Conservation (phyloP, 176 grass and related monocot species). For the Oryza glaberrima region DNA sequence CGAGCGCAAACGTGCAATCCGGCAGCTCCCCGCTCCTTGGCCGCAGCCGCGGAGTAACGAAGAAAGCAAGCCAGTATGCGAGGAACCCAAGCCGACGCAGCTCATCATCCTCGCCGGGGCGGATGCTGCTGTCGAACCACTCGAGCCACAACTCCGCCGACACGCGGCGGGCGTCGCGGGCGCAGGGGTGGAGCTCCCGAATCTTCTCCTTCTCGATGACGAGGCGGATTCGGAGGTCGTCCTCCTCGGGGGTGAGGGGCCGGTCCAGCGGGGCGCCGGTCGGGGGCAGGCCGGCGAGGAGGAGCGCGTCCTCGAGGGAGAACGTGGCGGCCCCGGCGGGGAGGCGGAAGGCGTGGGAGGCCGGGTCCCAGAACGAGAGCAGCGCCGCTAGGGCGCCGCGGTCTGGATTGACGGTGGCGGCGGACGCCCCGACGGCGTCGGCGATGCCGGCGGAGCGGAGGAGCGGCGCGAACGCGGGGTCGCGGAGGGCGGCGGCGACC, state of each 20-base stretch:
- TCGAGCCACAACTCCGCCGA: conserved; percentile 53
- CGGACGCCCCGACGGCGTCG: conserved; percentile 38
- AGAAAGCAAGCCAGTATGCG: conserved; percentile 60
- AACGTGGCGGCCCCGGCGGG: conserved; percentile 48
- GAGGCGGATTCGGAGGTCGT: conserved; percentile 43
- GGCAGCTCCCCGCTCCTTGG: conserved; percentile 41
- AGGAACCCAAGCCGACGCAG: conserved; percentile 59
- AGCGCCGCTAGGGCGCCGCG: conserved; percentile 40
- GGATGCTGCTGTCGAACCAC: conserved; percentile 56
- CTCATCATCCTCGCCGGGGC: conserved; percentile 49
- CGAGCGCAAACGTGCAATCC: conserved; percentile 36
- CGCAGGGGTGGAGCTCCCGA: conserved; percentile 53
- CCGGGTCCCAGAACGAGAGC: conserved; percentile 43
- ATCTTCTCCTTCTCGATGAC: conserved; percentile 74
- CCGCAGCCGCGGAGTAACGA: conserved; percentile 35
- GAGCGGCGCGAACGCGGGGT: background rate
- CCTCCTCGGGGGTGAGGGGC: conserved; percentile 40
- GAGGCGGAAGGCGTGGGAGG: conserved; percentile 47
- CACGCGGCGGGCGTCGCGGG: conserved; percentile 43
- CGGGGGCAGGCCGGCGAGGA: conserved; percentile 47
- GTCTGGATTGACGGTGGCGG: conserved; percentile 41
- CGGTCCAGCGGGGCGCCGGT: conserved; percentile 51
- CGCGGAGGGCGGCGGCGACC: conserved; percentile 10
- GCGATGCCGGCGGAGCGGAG: conserved; percentile 24
- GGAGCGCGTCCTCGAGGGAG: conserved; percentile 64